Evolutionary conservation across 2,329 filamentous ascomycete genomes (phyloP).

Genomic region (Fusarium odoratissimum): DNA sequence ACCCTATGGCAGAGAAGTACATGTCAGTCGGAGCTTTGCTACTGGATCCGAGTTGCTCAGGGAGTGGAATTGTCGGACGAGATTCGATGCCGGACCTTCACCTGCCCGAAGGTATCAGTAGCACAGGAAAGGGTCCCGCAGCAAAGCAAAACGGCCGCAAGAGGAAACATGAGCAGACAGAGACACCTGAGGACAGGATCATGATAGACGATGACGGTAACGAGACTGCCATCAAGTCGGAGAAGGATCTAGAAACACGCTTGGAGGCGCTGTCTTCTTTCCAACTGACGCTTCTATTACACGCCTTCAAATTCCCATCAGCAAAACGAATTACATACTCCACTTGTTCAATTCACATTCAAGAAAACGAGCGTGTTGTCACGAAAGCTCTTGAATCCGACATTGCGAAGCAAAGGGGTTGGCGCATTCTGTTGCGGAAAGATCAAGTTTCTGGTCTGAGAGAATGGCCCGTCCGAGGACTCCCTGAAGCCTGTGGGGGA

Average conservation of each 20-base stretch:
- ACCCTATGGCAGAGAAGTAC: slow-evolving; percentile 72
- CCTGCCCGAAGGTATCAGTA: slow-evolving; percentile 58
- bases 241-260: slow-evolving; percentile 70
- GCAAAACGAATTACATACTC: slow-evolving; percentile 87
- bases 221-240: slow-evolving; percentile 62
- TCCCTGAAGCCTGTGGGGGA: slow-evolving; percentile 60
- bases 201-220: slow-evolving; percentile 70
- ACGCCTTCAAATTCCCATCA: slow-evolving; percentile 84
- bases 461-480: slow-evolving; percentile 78
- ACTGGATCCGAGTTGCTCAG: slow-evolving; percentile 94
- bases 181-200: slow-evolving; percentile 49
- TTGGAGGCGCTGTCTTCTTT: slow-evolving; percentile 81
- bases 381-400: slow-evolving; percentile 75
- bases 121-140: slow-evolving; percentile 26
- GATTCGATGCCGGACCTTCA: slow-evolving; percentile 80
- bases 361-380: slow-evolving; percentile 92
- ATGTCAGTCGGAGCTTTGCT: slow-evolving; percentile 81
- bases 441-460: slow-evolving; percentile 82
- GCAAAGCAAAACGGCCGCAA: slow-evolving; percentile 53
- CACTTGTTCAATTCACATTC: slow-evolving; percentile 87
- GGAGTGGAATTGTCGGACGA: slow-evolving; percentile 91
- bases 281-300: slow-evolving; percentile 83
- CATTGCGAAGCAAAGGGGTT: slow-evolving; percentile 74
- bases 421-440: slow-evolving; percentile 78
- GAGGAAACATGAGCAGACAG: slow-evolving; percentile 57